Base-by-base conservation (phyloP, 305 asterid species). In the Solanum hybrid region DNA sequence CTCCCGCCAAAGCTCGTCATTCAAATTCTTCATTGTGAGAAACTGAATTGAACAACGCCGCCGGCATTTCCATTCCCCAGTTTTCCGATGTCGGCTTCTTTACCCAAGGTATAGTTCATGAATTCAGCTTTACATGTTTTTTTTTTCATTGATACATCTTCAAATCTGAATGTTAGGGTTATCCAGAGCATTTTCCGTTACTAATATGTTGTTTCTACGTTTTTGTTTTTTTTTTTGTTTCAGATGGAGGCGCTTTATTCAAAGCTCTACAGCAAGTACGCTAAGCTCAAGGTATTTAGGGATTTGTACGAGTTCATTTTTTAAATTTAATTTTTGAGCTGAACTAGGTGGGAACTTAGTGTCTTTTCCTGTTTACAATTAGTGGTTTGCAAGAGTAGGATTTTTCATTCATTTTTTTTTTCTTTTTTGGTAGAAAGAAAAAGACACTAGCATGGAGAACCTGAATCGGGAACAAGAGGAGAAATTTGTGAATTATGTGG, bases 391-490 rank as follows among this genome's bases (percentile, higher is more conserved):
- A 24, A 34, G 78, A 51, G 69, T 71, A 79, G 7, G 34, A 64
- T 78, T 77, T 6, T 64, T 56, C 0, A 13, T 77, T 89, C 71
- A 34, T 4, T 7, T 79, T 86, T 76, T 51, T 56, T 16, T n/a
- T n/a, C n/a, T 0, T 56, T 13, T 87, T 29, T 38, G 92, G 90
- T 92, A 96, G 99, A 93, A 91, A 72, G 95, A 92, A 86, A 95
- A 93, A 87, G 96, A 96, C 85, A 60, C 94, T 26, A 90, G 88
- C 64, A 64, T 93, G 89, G 98, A 95, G 91, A 86, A 93, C 87
- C 91, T 93, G 91, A 95, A 94, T 88, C 92, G 87, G 22, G 96
- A 94, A 2, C 99, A 95, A 89, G 99, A 96, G 93, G 91, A 69
- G 90, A 96, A 94, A 89, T 96, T 96, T 91, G 20, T 92, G 92